phyloP scores from a whole-genome alignment of 2,329 filamentous ascomycete genomes.

The Penicillium sp. region DNA sequence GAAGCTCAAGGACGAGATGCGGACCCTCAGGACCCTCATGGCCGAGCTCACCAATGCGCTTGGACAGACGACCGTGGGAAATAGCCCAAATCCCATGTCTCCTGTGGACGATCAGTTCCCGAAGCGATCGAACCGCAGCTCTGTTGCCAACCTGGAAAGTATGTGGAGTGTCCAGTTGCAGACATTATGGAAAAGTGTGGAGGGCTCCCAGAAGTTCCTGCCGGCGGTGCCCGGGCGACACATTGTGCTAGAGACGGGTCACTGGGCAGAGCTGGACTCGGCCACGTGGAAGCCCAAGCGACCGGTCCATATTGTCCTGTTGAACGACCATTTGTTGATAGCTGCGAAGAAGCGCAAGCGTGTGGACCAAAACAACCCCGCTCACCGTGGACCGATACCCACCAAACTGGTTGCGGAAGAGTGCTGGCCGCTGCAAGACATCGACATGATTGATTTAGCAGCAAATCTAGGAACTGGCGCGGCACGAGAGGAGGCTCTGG shows the following conservation, averaged over 20 bases:
- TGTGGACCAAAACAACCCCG: constrained; percentile 60
- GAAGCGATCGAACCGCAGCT: constrained; percentile 77
- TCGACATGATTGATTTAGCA: constrained; percentile 87
- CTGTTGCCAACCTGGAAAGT: constrained; percentile 71
- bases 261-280: constrained; percentile 95
- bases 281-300: constrained; percentile 93
- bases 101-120: constrained; percentile 52
- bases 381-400: constrained; percentile 46
- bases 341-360: constrained; percentile 92
- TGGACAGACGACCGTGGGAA: constrained; percentile 43
- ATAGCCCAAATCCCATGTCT: constrained; percentile 57
- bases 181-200: constrained; percentile 93
- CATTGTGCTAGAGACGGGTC: constrained; percentile 86
- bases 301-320: constrained; percentile 83
- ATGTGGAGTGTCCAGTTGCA: constrained; percentile 69
- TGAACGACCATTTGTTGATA: constrained; percentile 92
- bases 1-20: constrained; percentile 95
- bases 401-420: constrained; percentile 87
- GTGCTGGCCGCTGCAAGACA: constrained; percentile 90
- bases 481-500: constrained; percentile 44
- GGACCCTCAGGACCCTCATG: constrained; percentile 84
- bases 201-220: constrained; percentile 94
- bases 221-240: constrained; percentile 89
- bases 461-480: constrained; percentile 42
- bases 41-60: constrained; percentile 79